Evolutionary conservation across 2,329 filamentous ascomycete genomes (phyloP).

Genomic region (Nectriaceae sp.): DNA sequence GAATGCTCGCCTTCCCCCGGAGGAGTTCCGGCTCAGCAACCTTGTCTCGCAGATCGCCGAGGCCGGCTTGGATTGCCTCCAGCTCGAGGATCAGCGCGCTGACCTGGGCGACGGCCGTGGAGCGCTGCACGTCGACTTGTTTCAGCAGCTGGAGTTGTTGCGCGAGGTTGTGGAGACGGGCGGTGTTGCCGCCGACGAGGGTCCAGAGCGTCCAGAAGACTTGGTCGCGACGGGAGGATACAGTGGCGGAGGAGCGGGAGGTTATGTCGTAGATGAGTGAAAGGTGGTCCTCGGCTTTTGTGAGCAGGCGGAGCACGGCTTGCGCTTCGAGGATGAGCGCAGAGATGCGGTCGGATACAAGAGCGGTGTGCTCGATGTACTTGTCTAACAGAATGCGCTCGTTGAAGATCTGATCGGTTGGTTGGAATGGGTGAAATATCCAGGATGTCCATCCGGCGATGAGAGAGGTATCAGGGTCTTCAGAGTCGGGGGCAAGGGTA

Average conservation of each 20-base stretch:
- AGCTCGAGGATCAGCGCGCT: conserved; percentile 70
- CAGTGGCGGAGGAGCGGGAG: conserved; percentile 60
- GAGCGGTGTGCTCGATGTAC: conserved; percentile 71
- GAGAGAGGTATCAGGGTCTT: conserved; percentile 35
- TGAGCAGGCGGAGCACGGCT: conserved; percentile 64
- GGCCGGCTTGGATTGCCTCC: conserved; percentile 68
- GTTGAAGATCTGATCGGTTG: conserved; percentile 46
- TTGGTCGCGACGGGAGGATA: conserved; percentile 62
- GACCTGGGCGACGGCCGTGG: conserved; percentile 68
- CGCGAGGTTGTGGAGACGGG: conserved; percentile 60
- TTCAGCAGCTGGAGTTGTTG: conserved; percentile 64
- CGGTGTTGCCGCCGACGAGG: conserved; percentile 68
- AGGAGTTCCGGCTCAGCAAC: conserved; percentile 67
- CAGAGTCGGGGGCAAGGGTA: conserved; percentile 49
- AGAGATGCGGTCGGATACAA: conserved; percentile 70
- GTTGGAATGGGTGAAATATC: conserved; percentile 64
- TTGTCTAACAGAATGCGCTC: conserved; percentile 68
- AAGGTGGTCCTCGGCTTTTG: conserved; percentile 69
- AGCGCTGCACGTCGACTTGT: conserved; percentile 67
- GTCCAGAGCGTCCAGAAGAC: conserved; percentile 74
- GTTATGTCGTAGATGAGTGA: conserved; percentile 70
- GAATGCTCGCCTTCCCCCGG: conserved; percentile 51
- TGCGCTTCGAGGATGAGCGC: conserved; percentile 71
- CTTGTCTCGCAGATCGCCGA: conserved; percentile 71
- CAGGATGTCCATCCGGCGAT: conserved; percentile 44